These are phyloP conservation scores for Suaeda aralocaspica DNA, from an alignment of 148 eudicot species.

Conservation along the genomic window DNA sequence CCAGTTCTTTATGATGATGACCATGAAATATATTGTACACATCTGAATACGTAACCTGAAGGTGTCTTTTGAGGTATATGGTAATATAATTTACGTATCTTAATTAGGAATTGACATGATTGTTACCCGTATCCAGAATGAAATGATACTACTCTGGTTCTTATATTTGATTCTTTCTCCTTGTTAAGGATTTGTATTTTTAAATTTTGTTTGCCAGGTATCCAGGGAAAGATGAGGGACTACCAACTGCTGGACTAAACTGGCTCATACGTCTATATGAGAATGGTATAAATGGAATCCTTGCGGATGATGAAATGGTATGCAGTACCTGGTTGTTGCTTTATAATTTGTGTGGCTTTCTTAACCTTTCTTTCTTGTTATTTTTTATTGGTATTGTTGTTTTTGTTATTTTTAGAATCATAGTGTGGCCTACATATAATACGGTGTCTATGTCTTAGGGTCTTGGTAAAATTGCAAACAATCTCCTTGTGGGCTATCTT, in stretches of 20 bases:
- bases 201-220: constrained; percentile 44
- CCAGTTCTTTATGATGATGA: too few relatives aligned
- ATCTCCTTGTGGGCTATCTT: constrained; percentile 88
- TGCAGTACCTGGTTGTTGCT: background rate
- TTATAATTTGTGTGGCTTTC: background rate
- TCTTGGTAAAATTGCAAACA: constrained; percentile 97
- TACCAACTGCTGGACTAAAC: constrained; percentile 97
- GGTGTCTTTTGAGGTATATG: too few relatives aligned
- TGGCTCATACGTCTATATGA: constrained; percentile 95
- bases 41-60: too few relatives aligned
- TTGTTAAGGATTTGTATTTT: background rate
- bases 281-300: constrained; percentile 97
- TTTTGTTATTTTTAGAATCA: too few relatives aligned
- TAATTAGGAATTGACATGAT: too few relatives aligned
- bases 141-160: background rate
- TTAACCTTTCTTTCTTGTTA: background rate
- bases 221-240: constrained; percentile 98
- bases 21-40: too few relatives aligned
- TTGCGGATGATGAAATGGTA: constrained; percentile 99
- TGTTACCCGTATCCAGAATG: background rate
- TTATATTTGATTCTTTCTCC: background rate
- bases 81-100: too few relatives aligned
- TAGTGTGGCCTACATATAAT: background rate
- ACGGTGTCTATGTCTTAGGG: constrained; percentile 41
- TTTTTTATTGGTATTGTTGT: too few relatives aligned